Base-by-base conservation (phyloP, 257 asterid species). In the Nicotiana obtusifolia region DNA sequence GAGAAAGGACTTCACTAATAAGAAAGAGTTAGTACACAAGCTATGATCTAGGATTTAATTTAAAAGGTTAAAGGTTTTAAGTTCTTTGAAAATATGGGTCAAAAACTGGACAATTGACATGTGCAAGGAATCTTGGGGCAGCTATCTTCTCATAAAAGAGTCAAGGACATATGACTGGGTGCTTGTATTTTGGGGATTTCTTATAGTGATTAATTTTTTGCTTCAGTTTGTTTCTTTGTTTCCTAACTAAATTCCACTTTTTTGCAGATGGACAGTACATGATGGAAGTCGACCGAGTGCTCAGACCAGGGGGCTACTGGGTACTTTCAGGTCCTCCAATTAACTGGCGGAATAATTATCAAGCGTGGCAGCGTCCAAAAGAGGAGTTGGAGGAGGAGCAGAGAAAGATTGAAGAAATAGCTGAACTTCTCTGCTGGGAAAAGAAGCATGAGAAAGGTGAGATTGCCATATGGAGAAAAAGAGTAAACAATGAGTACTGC, bases 251-350 rank as follows among this genome's bases (percentile, higher is more conserved):
- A 22, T 60, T 28, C 53, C 28, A 52, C 28, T 54, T 44, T 59
- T 16, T 57, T 24, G 66, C 53, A 87, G 90, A 84, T 54, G 90
- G 90, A 16, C 65, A 81, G 59, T 87, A 87, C 86, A 52, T 87
- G 88, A 87, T 24, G 86, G 90, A 87, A 71, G 77, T 87, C 8
- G 88, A 87, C 75, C 73, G 90, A 82, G 90, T 87, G 67, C 86
- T 87, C 47, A 85, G 88, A 85, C 90, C 90, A 3, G 90, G 90
- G 66, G 90, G 90, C 26, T 87, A 87, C 82, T 87, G 90, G 90
- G 66, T 87, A 78, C 88, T 87, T 65, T 87, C 90, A 5, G 90
- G 90, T 66, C 90, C 90, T 82, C 90, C 90, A 2, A 87, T 87
- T 53, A 84, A 80, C 84, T 87, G 90, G 90, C 53, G 87, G 64